Base-by-base conservation (phyloP, 306 rosid genomes). In the Acacia crassicarpa region DNA sequence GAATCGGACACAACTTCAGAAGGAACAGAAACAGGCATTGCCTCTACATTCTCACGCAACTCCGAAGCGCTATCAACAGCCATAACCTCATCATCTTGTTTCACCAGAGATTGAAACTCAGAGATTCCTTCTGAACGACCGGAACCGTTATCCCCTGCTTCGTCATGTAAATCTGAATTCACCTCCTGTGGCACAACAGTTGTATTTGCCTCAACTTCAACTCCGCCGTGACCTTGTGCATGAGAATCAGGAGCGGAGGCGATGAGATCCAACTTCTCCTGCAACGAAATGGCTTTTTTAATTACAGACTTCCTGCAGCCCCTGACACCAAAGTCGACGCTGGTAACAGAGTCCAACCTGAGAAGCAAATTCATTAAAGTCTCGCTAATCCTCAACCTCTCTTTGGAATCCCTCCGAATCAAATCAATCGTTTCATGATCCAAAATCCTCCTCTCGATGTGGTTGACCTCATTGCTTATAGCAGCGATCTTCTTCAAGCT, bases 351-450 rank as follows among this genome's bases (percentile, higher is more conserved):
- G 56, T 93, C 97, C 84, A 94, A 84, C 80, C 68, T 81, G 1
- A 91, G 82, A 2, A 94, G 88, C 86, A 93, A 82, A 79, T 78
- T 91, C 97, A 91, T 92, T 74, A 93, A 78, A 17, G 81, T 86
- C 86, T 93, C 97, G 7, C 58, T 80, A 1, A 90, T 75, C 85
- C 58, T 91, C 70, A 91, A 17, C 74, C 88, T 88, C 87, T 91
- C 98, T 62, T 76, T 91, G 0, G 61, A 65, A 17, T 91, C 89
- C 30, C n/a, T 88, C 77, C 32, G 83, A 56, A 91, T 33, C 74
- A 69, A 22, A 23, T 86, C 89, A 44, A 74, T 75, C 0, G 79
- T 82, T 19, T 84, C 89, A 2, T 32, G 32, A 77, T 35, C 43
- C 7, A 72, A 46, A 32, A 89, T 59, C 40, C 8, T 84, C 41